Percentiles rank a stretch among this genome's conserved stretches.
phyloP scores from a whole-genome alignment of 2,329 filamentous ascomycete genomes.

The Scortechinia acanthostroma region DNA sequence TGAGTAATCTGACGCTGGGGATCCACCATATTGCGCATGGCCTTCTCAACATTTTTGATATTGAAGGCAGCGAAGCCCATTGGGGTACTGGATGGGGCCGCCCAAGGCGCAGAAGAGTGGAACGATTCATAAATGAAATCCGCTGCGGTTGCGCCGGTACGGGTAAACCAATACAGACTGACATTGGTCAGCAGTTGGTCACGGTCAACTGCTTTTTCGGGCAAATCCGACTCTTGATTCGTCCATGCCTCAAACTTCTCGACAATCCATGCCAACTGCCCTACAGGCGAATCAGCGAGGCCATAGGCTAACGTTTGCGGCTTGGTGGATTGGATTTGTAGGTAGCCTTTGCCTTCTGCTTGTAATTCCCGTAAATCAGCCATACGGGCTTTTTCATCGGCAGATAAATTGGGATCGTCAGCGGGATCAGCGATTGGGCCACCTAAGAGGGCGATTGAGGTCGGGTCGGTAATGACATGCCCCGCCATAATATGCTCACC shows the following conservation, averaged over 20 bases:
- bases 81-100: no score
- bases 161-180: neutral
- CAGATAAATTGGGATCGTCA: constrained; percentile 7
- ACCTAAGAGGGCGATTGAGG: constrained; percentile 3
- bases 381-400: constrained; percentile 7
- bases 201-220: neutral
- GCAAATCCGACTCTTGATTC: constrained; percentile 7
- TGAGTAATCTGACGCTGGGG: neutral
- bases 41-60: no score
- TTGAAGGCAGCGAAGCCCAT: no score
- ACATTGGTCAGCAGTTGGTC: no score
- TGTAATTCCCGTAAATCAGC: constrained; percentile 8
- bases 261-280: constrained; percentile 17
- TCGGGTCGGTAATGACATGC: constrained; percentile 7
- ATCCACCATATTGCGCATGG: constrained; percentile 6
- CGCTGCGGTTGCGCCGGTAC: neutral
- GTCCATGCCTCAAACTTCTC: constrained; percentile 18
- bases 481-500: constrained; percentile 5
- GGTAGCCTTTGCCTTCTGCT: constrained; percentile 12
- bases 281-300: constrained; percentile 17
- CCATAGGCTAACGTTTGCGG: constrained; percentile 16
- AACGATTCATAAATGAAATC: no score
- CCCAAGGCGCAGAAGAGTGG: no score
- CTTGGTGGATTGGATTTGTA: constrained; percentile 11
- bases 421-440: constrained; percentile 6